A percentile compares a stretch with the other conserved stretches of the same genome.
These are phyloP conservation scores for Acanthamoeba triangularis DNA, from an alignment of 208 protist species.

Conservation along the genomic window DNA sequence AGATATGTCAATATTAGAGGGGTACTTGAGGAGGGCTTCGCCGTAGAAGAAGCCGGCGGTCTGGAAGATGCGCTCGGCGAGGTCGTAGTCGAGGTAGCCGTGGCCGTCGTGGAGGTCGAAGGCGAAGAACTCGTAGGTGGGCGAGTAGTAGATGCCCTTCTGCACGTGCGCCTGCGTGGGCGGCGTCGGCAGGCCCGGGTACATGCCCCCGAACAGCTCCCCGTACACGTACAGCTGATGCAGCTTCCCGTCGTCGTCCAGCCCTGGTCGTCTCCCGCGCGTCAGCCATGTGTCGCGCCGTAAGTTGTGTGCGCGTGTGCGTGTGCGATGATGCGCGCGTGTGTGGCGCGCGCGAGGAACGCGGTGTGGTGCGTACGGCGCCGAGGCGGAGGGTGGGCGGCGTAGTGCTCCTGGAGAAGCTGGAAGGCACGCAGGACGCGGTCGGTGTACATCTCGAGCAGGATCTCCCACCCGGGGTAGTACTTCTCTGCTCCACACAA, in stretches of 20 bases:
- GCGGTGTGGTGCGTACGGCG: neutral
- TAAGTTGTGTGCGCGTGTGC: neutral
- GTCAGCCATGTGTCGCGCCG: neutral
- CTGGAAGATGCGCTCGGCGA: constrained; percentile 7
- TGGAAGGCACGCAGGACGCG: neutral
- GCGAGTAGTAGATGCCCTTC: constrained; percentile 49
- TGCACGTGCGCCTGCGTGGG: neutral
- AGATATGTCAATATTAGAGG: too few species aligned
- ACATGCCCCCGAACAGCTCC: constrained; percentile 23
- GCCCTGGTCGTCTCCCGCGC: neutral
- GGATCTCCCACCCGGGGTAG: constrained; percentile 15
- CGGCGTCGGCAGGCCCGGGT: neutral
- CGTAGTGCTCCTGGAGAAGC: neutral
- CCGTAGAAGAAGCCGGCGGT: constrained; percentile 18
- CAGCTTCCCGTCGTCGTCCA: neutral
- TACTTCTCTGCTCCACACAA: neutral
- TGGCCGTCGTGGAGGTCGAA: constrained; percentile 30
- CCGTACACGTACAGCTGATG: constrained; percentile 30
- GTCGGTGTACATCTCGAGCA: neutral
- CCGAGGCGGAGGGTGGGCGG: neutral
- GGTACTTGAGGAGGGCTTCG: neutral
- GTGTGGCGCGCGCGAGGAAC: neutral
- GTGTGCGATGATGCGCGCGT: neutral
- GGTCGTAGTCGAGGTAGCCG: constrained; percentile 20
- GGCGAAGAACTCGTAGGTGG: constrained; percentile 33